Evolutionary conservation across 495 filamentous ascomycete genomes (phyloP), one percentile per base, ranked within the genome.

Genomic region (Penicillium antarcticum): DNA sequence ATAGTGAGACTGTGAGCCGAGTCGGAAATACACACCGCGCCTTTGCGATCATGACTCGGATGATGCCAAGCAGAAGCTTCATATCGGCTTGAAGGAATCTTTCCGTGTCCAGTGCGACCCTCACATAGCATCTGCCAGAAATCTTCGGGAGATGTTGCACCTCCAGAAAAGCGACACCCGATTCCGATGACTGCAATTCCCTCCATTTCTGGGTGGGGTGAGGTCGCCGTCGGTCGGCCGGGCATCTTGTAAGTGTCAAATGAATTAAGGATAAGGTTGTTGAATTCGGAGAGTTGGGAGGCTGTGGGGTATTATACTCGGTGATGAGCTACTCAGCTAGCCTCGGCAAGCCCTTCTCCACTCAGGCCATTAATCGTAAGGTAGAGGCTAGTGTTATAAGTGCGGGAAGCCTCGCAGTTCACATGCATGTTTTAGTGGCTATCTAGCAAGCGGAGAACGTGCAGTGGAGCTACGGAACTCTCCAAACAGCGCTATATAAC

Each of bases 81-180:
- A 37, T 52, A 68, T 51, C 65, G 50, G 42, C 44, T 53, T 4
- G 46, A 13, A 1, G 65, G 65, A 16, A 66, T 48, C 10, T 34
- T 48, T 14, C 56, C 53, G 41, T 61, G 48, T 11, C 51, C 57
- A 42, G 52, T 77, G 29, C 69, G 68, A 11, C 75, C 78, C 21
- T 77, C 62, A 34, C 67, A 65, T 19, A 82, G 56, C 53, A 87
- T 72, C 29, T 84, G 61, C 83, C 83, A 87, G 42, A 87, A 74
- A 40, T 69, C 73, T 34, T 74, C 70, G 13, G 78, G 42, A 9
- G 60, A 62, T 14, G 61, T 59, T 1, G 65, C 61, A 5, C 60
- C 69, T 0, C 65, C 67, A 3, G 71, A 60, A 16, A 74, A 68
- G 11, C 70, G 58, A 44, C 66, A 72, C 10, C 53, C 61, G 31